phyloP scores from a whole-genome alignment of 345 rosid species.

The Raphanus raphanistrum region DNA sequence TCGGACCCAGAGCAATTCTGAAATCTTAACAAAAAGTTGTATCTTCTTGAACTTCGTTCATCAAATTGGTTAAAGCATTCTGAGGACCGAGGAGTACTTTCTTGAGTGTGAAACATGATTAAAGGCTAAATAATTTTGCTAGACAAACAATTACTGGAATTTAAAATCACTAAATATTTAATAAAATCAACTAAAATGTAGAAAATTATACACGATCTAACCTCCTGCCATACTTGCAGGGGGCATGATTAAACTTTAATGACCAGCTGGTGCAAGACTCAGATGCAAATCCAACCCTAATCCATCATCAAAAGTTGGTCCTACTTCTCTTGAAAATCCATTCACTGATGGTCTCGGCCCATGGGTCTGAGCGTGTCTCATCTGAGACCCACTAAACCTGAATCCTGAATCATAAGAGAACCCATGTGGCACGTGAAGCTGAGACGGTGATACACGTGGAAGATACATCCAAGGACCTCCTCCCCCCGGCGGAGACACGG shows the following conservation, averaged over 20 bases:
- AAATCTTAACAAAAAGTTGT: background rate
- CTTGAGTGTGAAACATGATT: slow-evolving; percentile 4
- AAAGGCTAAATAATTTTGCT: background rate
- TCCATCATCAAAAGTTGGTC: slow-evolving; percentile 66
- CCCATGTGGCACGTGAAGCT: slow-evolving; percentile 79
- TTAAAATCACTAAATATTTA: slow-evolving; percentile 23
- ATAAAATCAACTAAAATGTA: slow-evolving; percentile 45
- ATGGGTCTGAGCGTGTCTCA: slow-evolving; percentile 33
- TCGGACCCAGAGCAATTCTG: background rate
- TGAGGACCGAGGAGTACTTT: background rate
- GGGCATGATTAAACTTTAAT: slow-evolving; percentile 38
- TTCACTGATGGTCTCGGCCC: slow-evolving; percentile 61
- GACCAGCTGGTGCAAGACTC: slow-evolving; percentile 87
- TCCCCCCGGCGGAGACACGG: slow-evolving; percentile 40
- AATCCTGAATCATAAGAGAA: slow-evolving; percentile 46
- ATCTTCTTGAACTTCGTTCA: background rate
- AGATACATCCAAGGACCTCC: slow-evolving; percentile 77
- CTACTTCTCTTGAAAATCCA: slow-evolving; percentile 70
- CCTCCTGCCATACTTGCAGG: slow-evolving; percentile 6
- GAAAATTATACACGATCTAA: slow-evolving; percentile 50
- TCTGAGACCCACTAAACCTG: slow-evolving; percentile 37
- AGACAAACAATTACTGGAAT: slow-evolving; percentile 3
- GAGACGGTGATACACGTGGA: slow-evolving; percentile 61
- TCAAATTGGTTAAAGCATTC: slow-evolving; percentile 4
- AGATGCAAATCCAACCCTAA: slow-evolving; percentile 91